Conservation (phyloP, 2,329 filamentous ascomycete genomes). For the Macrophomina tecta region DNA sequence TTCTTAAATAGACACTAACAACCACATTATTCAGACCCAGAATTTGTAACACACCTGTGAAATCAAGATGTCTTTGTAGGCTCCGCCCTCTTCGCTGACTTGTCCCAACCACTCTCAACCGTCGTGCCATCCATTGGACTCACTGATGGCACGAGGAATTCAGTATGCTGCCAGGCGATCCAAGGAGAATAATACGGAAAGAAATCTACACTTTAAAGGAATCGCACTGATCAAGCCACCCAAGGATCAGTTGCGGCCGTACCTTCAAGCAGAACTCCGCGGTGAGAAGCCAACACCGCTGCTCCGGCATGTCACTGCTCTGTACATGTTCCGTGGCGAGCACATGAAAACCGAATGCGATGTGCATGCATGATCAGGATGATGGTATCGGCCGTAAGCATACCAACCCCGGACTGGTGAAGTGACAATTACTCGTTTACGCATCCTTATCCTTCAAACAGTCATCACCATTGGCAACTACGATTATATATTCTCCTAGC, state of each 20-base stretch:
- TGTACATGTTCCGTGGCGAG: slow-evolving; percentile 43
- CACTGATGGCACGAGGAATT: slow-evolving; percentile 1
- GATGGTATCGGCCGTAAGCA: slow-evolving; percentile 40
- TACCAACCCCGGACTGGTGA: slow-evolving; percentile 37
- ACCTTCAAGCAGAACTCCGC: slow-evolving; percentile 52
- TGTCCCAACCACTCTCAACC: neutral
- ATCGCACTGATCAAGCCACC: slow-evolving; percentile 59
- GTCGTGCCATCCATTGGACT: neutral
- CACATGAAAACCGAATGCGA: slow-evolving; percentile 48
- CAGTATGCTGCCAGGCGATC: neutral
- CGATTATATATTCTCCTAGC: slow-evolving; percentile 36
- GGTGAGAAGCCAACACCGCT: slow-evolving; percentile 30
- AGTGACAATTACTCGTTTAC: slow-evolving; percentile 34
- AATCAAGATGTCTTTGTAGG: slow-evolving; percentile 1
- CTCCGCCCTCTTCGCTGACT: slow-evolving; percentile 2
- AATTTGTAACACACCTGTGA: too few species aligned
- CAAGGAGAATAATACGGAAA: neutral
- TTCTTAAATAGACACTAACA: too few species aligned
- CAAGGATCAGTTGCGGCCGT: slow-evolving; percentile 56
- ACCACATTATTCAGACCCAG: too few species aligned
- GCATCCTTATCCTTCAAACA: slow-evolving; percentile 37
- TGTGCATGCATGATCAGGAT: slow-evolving; percentile 50
- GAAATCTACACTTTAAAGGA: slow-evolving; percentile 1
- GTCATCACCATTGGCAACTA: slow-evolving; percentile 41
- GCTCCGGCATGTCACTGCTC: slow-evolving; percentile 48